These are phyloP conservation scores for Arabidopsis hybrid DNA, from an alignment of 441 rosid species.

Conservation along the genomic window DNA sequence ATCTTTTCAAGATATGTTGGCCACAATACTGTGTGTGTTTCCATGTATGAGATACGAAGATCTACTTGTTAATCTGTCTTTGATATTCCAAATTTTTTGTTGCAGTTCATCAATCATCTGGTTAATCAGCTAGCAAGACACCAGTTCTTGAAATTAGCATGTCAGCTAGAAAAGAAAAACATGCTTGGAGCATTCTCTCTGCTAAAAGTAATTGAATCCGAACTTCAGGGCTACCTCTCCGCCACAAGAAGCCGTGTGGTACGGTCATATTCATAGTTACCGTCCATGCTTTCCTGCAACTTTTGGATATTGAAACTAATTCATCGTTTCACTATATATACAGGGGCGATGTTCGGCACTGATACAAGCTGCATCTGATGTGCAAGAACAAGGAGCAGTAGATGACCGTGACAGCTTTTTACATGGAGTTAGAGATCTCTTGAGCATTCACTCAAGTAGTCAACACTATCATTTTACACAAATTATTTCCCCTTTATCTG, in stretches of 20 bases:
- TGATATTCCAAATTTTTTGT: constrained; percentile 37
- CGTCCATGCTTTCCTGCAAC: constrained; percentile 1
- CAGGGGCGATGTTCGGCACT: constrained; percentile 82
- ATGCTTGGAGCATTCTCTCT: constrained; percentile 93
- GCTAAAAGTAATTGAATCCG: constrained; percentile 89
- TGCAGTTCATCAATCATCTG: constrained; percentile 89
- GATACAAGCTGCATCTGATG: constrained; percentile 96
- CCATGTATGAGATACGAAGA: constrained; percentile 4
- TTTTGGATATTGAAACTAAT: constrained; percentile 12
- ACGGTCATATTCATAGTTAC: constrained; percentile 40
- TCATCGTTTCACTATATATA: constrained; percentile 16
- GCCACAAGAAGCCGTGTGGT: constrained; percentile 96
- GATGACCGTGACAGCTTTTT: constrained; percentile 93
- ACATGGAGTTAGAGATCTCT: constrained; percentile 94
- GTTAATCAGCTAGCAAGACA: constrained; percentile 95
- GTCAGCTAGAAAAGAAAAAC: constrained; percentile 89
- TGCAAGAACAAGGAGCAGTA: constrained; percentile 97
- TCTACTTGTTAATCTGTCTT: constrained; percentile 19
- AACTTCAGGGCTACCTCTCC: constrained; percentile 85
- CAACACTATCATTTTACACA: constrained; percentile 16
- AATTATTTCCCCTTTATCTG: background rate
- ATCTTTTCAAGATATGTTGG: constrained; percentile 13
- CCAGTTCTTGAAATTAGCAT: constrained; percentile 89
- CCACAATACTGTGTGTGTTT: background rate
- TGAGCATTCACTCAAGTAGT: constrained; percentile 91